Evolutionary conservation across 352 stramenopile genomes (phyloP).

Genomic region (Globisporangium emineosum): DNA sequence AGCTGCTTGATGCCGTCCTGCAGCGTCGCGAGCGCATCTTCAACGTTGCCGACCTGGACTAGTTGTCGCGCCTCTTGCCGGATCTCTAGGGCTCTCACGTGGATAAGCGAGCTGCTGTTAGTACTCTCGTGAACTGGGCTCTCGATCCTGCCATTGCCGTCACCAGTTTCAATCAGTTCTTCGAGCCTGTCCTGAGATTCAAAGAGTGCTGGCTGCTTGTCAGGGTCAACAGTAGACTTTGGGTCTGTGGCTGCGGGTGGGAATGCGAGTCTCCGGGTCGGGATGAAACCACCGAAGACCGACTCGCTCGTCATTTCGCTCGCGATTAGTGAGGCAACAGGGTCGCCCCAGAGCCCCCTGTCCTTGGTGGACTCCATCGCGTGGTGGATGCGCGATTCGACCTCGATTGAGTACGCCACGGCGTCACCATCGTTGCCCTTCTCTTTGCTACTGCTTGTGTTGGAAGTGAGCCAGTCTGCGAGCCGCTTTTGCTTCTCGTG

Average conservation of each 20-base stretch:
- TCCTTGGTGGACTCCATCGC: constrained; percentile 23
- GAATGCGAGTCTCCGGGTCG: constrained; percentile 35
- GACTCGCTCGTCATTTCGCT: constrained; percentile 55
- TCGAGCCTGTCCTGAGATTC: neutral
- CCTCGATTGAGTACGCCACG: constrained; percentile 33
- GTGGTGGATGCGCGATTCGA: constrained; percentile 30
- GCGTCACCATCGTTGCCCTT: neutral
- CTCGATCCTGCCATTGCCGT: neutral
- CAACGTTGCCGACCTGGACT: constrained; percentile 22
- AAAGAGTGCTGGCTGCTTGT: neutral
- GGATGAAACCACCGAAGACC: constrained; percentile 41
- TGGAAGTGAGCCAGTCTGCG: constrained; percentile 9
- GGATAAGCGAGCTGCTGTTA: constrained; percentile 7
- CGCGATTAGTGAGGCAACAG: constrained; percentile 46
- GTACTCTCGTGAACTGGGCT: neutral
- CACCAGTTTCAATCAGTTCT: neutral
- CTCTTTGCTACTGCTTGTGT: neutral
- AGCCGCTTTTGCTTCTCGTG: constrained; percentile 14
- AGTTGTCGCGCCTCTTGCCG: constrained; percentile 17
- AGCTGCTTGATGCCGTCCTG: constrained; percentile 45
- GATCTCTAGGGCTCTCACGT: constrained; percentile 23
- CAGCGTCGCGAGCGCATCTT: constrained; percentile 40
- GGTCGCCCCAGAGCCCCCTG: constrained; percentile 37
- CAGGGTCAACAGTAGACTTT: neutral
- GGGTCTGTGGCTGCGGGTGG: neutral